Evolutionary conservation across 805 yeast species (phyloP), one percentile per base, ranked within the genome.

Genomic region (Nakazawaea wyomingensis): DNA sequence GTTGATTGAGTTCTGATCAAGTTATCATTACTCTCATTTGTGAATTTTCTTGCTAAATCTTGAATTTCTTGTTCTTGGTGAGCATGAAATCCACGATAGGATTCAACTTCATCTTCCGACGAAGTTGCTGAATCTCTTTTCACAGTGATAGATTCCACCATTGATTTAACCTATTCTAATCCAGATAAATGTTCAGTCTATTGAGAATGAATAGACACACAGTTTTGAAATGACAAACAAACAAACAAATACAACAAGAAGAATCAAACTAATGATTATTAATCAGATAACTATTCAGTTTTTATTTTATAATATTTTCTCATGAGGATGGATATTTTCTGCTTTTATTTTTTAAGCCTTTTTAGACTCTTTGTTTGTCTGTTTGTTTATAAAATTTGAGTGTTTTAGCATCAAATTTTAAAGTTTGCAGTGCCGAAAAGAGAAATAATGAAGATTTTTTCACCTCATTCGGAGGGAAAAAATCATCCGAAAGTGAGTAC

Each of bases 21-120:
- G 46, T 42, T 22, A 31, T 26, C 20, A 20, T 36, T 39, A 17
- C 41, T 39, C 5, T 45, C 50, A 26, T 52, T 49, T 8, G 69
- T 63, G 21, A 65, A 37, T 34, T 56, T 47, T 52, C 75, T 65
- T 11, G 78, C 79, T 45, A 75, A 60, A 0, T 62, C 49, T n/a
- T 61, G 62, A 41, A 74, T 59, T 27, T 64, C 57, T 1, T 52
- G 52, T 20, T 56, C 63, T 10, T 64, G 62, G 3, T 41, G 41
- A 2, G 49, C 53, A 48, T 62, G 60, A 42, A 70, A 69, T 2
- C 79, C 79, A 4, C 52, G 50, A 43, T 65, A 67, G 1, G 54
- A 28, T 1, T 35, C 42, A 14, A 47, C 50, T 4, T 46, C 44
- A 14, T 19, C 47, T 3, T 21, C 48, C 11, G 56, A 55, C 22